Conservation (phyloP, 352 stramenopile species). For the Globisporangium lucens region DNA sequence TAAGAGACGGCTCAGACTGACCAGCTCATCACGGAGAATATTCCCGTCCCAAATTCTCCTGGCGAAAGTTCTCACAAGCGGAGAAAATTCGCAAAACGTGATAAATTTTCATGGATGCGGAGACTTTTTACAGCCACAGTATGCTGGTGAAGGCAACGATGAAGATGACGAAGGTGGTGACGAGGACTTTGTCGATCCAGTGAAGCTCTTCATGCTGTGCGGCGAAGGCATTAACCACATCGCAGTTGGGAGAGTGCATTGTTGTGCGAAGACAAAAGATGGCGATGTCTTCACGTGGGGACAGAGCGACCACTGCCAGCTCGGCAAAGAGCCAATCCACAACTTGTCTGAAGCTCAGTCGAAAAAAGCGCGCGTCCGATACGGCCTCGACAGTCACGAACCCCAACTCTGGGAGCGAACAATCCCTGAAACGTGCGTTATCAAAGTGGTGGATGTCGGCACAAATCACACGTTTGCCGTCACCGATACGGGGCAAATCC, state of each 20-base stretch:
- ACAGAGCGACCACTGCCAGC: slow-evolving; percentile 79
- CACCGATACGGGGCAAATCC: slow-evolving; percentile 44
- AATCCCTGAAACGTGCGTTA: slow-evolving; percentile 50
- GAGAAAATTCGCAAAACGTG: too few species aligned
- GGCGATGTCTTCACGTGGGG: slow-evolving; percentile 84
- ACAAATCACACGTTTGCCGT: slow-evolving; percentile 75
- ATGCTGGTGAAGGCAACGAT: slow-evolving; percentile 6
- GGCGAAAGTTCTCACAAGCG: too few species aligned
- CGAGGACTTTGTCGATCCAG: slow-evolving; percentile 67
- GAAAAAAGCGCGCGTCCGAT: slow-evolving; percentile 56
- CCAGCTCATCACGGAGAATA: too few species aligned
- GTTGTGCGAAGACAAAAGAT: slow-evolving; percentile 69
- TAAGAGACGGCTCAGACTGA: too few species aligned
- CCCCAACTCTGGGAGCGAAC: slow-evolving; percentile 69
- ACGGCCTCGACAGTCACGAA: slow-evolving; percentile 57
- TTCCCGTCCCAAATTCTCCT: too few species aligned
- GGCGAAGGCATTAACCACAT: slow-evolving; percentile 70
- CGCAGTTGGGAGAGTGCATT: slow-evolving; percentile 73
- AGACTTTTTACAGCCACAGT: too few species aligned
- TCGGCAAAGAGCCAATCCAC: slow-evolving; percentile 63
- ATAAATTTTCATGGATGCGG: too few species aligned
- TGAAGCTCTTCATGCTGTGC: slow-evolving; percentile 62
- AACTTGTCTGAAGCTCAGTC: slow-evolving; percentile 46
- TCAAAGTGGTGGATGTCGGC: slow-evolving; percentile 53
- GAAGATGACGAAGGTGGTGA: slow-evolving; percentile 45